A percentile compares a stretch with the other conserved stretches of the same genome.
phyloP scores from a whole-genome alignment of 768 basidiomycete genomes.

The Hemileccinum rubropunctum region DNA sequence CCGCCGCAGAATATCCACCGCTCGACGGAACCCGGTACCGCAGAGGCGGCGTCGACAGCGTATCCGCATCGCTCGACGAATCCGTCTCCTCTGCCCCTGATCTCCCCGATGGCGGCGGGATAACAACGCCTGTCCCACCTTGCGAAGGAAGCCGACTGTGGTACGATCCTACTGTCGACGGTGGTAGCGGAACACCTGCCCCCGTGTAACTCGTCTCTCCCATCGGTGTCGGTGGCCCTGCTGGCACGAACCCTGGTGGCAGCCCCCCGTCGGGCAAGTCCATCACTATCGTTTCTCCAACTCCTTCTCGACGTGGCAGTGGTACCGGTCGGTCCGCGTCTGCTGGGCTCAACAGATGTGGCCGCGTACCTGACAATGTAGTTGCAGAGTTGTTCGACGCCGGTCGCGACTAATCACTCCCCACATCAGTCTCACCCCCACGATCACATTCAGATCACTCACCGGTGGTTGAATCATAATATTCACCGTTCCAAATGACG shows the following conservation, averaged over 20 bases:
- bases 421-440: conserved; percentile 3
- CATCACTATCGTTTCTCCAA: conserved; percentile 23
- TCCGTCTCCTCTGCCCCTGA: conserved; percentile 22
- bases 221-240: conserved; percentile 13
- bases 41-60: conserved; percentile 33
- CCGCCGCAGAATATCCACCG: no score
- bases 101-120: conserved; percentile 28
- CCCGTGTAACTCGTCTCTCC: conserved; percentile 22
- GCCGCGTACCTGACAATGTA: conserved; percentile 22
- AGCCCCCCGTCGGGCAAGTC: conserved; percentile 26
- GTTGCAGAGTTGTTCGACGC: conserved; percentile 35
- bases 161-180: conserved; percentile 26
- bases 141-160: conserved; percentile 22
- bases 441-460: conserved; percentile 4
- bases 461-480: conserved; percentile 35
- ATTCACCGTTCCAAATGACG: conserved; percentile 30
- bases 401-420: conserved; percentile 35
- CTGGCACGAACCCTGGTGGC: conserved; percentile 38
- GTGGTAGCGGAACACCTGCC: conserved; percentile 31
- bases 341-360: conserved; percentile 37
- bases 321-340: conserved; percentile 40
- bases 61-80: conserved; percentile 33
- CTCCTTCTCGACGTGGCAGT: conserved; percentile 19
- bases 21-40: conserved; percentile 22
- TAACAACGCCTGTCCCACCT: conserved; percentile 15